Evolutionary conservation across 1,284 basidiomycete genomes (phyloP).

Genomic region (Leccinum angustisporum): DNA sequence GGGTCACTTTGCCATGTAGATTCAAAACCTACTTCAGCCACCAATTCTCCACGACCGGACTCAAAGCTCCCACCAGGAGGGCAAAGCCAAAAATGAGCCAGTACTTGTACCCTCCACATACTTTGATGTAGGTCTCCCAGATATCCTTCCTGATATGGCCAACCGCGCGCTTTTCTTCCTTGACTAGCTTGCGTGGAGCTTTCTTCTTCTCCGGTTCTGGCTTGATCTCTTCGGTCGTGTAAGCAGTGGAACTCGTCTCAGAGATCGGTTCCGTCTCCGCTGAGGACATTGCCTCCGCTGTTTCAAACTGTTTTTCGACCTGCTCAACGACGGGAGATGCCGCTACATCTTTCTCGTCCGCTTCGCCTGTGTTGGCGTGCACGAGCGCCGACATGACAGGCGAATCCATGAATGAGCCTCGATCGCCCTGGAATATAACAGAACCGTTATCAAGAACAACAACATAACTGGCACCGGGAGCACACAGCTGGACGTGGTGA

Average conservation of each 20-base stretch:
- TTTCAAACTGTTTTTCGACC: slow-evolving; percentile 7
- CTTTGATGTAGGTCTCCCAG: slow-evolving; percentile 79
- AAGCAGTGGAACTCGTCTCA: slow-evolving; percentile 52
- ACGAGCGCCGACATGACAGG: slow-evolving; percentile 67
- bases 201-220: slow-evolving; percentile 57
- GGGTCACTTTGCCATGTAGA: not conserved
- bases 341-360: slow-evolving; percentile 30
- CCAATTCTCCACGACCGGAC: slow-evolving; percentile 79
- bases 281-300: slow-evolving; percentile 6
- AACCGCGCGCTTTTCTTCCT: slow-evolving; percentile 87
- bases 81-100: slow-evolving; percentile 70
- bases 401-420: slow-evolving; percentile 66
- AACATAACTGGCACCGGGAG: slow-evolving; percentile 67
- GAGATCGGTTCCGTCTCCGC: slow-evolving; percentile 38
- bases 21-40: slow-evolving; percentile 65
- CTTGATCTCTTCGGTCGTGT: slow-evolving; percentile 30
- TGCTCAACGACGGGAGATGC: slow-evolving; percentile 12
- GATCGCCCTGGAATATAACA: slow-evolving; percentile 72
- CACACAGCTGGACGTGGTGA: slow-evolving; percentile 83
- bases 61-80: slow-evolving; percentile 64
- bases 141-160: slow-evolving; percentile 78
- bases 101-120: slow-evolving; percentile 64
- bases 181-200: slow-evolving; percentile 79
- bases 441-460: slow-evolving; percentile 86
- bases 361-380: slow-evolving; percentile 51